These are phyloP conservation scores for Schwanniomyces yamadae DNA, from an alignment of 805 yeast species.

Conservation along the genomic window DNA sequence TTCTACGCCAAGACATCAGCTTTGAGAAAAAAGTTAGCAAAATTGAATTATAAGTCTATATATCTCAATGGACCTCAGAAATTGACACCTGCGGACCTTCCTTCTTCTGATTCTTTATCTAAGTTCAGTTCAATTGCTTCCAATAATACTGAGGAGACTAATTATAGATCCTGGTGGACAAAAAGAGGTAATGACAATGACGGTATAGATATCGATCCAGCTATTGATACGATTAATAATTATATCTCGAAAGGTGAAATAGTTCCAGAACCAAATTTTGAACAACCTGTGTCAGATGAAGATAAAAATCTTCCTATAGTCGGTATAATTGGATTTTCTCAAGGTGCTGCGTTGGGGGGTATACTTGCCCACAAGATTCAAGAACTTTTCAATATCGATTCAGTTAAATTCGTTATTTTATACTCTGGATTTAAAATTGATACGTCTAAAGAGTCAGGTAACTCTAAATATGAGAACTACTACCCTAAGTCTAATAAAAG, in stretches of 20 bases:
- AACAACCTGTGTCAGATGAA: conserved; percentile 19
- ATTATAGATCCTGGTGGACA: conserved; percentile 75
- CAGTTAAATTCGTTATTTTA: conserved; percentile 68
- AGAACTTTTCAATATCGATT: conserved; percentile 44
- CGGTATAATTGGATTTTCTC: conserved; percentile 89
- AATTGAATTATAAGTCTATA: conserved; percentile 64
- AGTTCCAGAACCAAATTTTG: conserved; percentile 26
- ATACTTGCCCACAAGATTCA: conserved; percentile 61
- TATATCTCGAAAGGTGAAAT: conserved; percentile 59
- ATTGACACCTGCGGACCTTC: conserved; percentile 68
- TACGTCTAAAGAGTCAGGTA: conserved; percentile 22
- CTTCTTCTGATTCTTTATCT: conserved; percentile 60
- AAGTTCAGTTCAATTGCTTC: conserved; percentile 44
- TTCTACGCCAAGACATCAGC: conserved; percentile 91
- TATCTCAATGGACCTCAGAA: conserved; percentile 78
- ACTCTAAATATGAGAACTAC: conserved; percentile 21
- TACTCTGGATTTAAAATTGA: conserved; percentile 62
- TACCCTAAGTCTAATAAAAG: conserved; percentile 23
- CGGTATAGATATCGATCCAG: conserved; percentile 47
- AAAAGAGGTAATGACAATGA: conserved; percentile 46
- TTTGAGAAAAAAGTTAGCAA: conserved; percentile 70
- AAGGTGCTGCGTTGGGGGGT: conserved; percentile 89
- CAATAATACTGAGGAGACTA: conserved; percentile 28
- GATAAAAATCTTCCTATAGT: conserved; percentile 58
- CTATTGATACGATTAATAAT: conserved; percentile 46